Evolutionary conservation across 805 yeast species (phyloP).

Genomic region (Spathaspora hagerdaliae): DNA sequence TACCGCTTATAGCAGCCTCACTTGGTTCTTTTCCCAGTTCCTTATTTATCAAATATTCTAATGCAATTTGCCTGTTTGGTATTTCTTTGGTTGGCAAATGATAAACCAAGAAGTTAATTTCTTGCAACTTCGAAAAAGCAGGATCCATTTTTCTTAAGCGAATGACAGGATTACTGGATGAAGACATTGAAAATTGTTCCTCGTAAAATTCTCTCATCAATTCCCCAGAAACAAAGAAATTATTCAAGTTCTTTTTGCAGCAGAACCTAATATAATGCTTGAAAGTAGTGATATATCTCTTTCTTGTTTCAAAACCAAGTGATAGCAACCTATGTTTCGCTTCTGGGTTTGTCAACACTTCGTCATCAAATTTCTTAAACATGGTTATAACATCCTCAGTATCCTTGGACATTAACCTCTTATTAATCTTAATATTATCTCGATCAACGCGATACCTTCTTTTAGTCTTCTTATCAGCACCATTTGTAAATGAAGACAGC

Average conservation of each 20-base stretch:
- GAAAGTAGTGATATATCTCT: slow-evolving; percentile 12
- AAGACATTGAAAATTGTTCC: slow-evolving; percentile 10
- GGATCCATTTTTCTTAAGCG: slow-evolving; percentile 14
- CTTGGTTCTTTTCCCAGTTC: slow-evolving; percentile 5
- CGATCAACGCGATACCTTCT: slow-evolving; percentile 10
- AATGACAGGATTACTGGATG: slow-evolving; percentile 11
- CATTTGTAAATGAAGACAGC: neutral
- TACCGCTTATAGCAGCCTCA: neutral
- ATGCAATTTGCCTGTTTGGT: slow-evolving; percentile 11
- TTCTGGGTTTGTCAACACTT: slow-evolving; percentile 11
- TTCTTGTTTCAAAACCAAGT: slow-evolving; percentile 13
- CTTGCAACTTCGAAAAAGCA: slow-evolving; percentile 12
- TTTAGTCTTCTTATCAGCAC: slow-evolving; percentile 4
- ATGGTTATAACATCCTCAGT: slow-evolving; percentile 12
- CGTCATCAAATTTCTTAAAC: slow-evolving; percentile 14
- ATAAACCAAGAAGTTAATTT: slow-evolving; percentile 12
- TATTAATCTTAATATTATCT: slow-evolving; percentile 12
- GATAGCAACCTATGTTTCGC: slow-evolving; percentile 9
- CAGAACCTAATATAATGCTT: slow-evolving; percentile 13
- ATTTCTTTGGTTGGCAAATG: slow-evolving; percentile 11
- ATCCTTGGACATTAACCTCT: slow-evolving; percentile 12
- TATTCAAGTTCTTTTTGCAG: slow-evolving; percentile 8
- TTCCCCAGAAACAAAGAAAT: slow-evolving; percentile 12
- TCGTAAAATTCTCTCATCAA: slow-evolving; percentile 13
- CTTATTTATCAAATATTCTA: slow-evolving; percentile 9